Conservation (phyloP, 2,329 filamentous ascomycete genomes). For the Xylariaceae sp. region DNA sequence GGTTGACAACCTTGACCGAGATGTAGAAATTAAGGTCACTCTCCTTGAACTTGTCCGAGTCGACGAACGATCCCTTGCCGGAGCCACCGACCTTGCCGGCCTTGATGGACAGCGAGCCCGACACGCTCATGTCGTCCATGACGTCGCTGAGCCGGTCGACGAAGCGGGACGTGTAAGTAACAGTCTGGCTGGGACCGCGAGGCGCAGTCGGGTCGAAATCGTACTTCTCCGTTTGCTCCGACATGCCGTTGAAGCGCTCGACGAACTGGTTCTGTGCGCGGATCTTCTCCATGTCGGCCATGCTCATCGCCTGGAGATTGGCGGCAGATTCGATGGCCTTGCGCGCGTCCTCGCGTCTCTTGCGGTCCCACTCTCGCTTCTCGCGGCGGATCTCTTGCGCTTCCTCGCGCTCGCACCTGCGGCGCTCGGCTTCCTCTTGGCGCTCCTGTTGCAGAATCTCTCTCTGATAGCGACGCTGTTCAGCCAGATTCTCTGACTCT, state of each 20-base stretch:
- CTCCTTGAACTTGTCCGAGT: constrained; percentile 4
- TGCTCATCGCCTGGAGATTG: constrained; percentile 1
- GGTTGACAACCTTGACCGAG: constrained; percentile 1
- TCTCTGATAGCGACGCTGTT: neutral
- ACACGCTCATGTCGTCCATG: constrained; percentile 4
- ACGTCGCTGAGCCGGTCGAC: constrained; percentile 1
- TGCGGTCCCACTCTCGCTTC: constrained; percentile 3
- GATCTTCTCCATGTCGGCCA: constrained; percentile 1
- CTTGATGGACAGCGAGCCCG: constrained; percentile 1
- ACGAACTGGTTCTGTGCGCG: neutral
- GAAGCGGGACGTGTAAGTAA: constrained; percentile 1
- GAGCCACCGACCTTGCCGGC: constrained; percentile 3
- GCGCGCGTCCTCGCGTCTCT: neutral
- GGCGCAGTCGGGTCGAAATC: constrained; percentile 1
- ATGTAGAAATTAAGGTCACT: constrained; percentile 4
- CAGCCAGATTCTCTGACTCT: neutral
- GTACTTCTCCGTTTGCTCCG: constrained; percentile 1
- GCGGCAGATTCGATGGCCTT: neutral
- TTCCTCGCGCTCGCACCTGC: neutral
- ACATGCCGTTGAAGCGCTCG: constrained; percentile 1
- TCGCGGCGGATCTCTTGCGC: neutral
- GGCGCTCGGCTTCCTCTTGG: neutral
- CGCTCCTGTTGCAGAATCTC: neutral
- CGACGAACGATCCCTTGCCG: constrained; percentile 4
- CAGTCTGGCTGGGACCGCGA: constrained; percentile 1